Evolutionary conservation across 1,284 basidiomycete species (phyloP).

Genomic region (Pyrrhoderma noxium): DNA sequence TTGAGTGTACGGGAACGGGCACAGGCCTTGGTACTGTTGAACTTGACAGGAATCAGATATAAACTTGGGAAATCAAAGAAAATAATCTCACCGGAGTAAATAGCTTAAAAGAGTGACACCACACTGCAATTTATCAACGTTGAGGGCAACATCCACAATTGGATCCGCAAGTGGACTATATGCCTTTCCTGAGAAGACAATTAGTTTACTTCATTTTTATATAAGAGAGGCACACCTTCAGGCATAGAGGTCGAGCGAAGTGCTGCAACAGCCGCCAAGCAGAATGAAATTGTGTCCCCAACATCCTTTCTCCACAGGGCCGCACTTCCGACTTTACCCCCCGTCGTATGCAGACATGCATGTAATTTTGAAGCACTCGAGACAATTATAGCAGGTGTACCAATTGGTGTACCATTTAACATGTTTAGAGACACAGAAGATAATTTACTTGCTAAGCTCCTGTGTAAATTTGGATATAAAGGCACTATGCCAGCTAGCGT

Average conservation of each 20-base stretch:
- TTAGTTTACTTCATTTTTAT: background rate
- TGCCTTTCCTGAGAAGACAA: slow-evolving; percentile 5
- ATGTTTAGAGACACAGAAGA: slow-evolving; percentile 45
- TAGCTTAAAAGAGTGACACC: slow-evolving; percentile 44
- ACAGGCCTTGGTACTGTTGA: slow-evolving; percentile 59
- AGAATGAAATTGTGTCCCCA: slow-evolving; percentile 57
- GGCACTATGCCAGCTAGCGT: slow-evolving; percentile 51
- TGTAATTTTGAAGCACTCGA: slow-evolving; percentile 49
- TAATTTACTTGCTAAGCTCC: slow-evolving; percentile 42
- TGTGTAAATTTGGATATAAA: slow-evolving; percentile 58
- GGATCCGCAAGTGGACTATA: slow-evolving; percentile 29
- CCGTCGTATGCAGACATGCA: slow-evolving; percentile 54
- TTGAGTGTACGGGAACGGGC: slow-evolving; percentile 59
- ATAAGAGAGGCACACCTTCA: slow-evolving; percentile 29
- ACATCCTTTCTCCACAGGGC: slow-evolving; percentile 65
- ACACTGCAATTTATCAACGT: slow-evolving; percentile 51
- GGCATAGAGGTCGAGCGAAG: slow-evolving; percentile 50
- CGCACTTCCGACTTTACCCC: slow-evolving; percentile 69
- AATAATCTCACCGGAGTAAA: slow-evolving; percentile 40
- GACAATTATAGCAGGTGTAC: slow-evolving; percentile 34
- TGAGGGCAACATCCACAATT: slow-evolving; percentile 40
- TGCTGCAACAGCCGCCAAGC: slow-evolving; percentile 50
- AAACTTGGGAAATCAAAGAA: background rate
- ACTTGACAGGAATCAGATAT: slow-evolving; percentile 30
- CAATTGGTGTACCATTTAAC: slow-evolving; percentile 46